Evolutionary conservation across 2,329 filamentous ascomycete genomes (phyloP).

Genomic region (Uncinocarpus reesii): DNA sequence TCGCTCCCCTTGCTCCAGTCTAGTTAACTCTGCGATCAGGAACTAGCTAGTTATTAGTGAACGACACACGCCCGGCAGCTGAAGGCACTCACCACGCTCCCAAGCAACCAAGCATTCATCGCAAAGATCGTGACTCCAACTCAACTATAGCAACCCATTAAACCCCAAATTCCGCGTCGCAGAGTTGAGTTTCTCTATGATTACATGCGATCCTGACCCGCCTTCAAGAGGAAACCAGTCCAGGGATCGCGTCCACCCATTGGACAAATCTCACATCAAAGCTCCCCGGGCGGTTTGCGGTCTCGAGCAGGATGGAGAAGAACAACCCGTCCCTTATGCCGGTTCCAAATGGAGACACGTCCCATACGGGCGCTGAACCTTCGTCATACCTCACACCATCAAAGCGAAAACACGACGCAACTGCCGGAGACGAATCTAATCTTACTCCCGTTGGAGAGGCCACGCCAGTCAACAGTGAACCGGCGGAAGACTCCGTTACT

Average conservation of each 20-base stretch:
- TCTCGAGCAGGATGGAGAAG: conserved; percentile 3
- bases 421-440: not conserved
- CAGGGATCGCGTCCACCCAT: too few relatives aligned
- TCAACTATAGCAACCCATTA: not conserved
- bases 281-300: not conserved
- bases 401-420: conserved; percentile 35
- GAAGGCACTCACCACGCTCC: not conserved
- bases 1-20: conserved; percentile 8
- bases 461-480: not conserved
- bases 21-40: conserved; percentile 8
- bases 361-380: conserved; percentile 15
- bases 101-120: not conserved
- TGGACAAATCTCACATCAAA: too few relatives aligned
- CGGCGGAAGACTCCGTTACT: conserved; percentile 25
- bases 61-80: conserved; percentile 7
- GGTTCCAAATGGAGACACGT: conserved; percentile 15
- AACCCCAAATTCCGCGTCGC: not conserved
- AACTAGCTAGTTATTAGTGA: too few relatives aligned
- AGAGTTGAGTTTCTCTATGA: not conserved
- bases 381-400: conserved; percentile 26
- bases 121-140: not conserved
- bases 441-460: conserved; percentile 16
- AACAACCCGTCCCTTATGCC: conserved; percentile 1
- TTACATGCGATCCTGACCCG: not conserved
- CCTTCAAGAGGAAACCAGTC: not conserved